These are phyloP conservation scores for Sphaerulina vaccinii DNA, from an alignment of 2,329 filamentous ascomycete species.

Conservation along the genomic window DNA sequence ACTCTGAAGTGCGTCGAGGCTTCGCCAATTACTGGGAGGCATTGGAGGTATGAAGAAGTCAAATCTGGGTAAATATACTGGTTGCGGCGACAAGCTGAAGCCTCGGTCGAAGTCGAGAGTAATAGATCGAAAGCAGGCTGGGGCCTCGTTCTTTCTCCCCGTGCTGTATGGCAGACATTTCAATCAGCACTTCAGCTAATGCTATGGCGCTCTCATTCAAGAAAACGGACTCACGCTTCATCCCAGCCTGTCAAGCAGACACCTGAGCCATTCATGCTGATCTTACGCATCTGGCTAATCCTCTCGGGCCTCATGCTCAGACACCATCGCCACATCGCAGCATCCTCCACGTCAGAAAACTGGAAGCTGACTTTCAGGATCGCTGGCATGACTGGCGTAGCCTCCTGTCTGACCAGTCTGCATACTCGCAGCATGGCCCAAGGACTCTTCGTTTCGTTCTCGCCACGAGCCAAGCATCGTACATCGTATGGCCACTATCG, in stretches of 20 bases:
- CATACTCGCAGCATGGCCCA: background rate
- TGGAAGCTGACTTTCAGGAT: background rate
- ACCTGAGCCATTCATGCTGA: background rate
- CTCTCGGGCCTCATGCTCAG: background rate
- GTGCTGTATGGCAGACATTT: background rate
- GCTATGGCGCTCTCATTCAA: background rate
- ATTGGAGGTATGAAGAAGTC: background rate
- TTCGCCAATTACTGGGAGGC: background rate
- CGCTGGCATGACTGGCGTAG: background rate
- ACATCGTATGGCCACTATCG: slow-evolving; percentile 2
- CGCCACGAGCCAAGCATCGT: background rate
- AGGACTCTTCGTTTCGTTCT: background rate
- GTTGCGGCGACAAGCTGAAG: background rate
- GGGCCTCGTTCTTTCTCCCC: background rate
- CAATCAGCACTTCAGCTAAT: background rate
- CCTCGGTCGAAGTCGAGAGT: background rate
- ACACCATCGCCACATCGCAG: background rate
- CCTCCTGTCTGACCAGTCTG: background rate
- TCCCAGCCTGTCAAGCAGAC: slow-evolving; percentile 9
- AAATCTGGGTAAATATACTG: too few species aligned
- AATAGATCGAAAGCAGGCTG: background rate
- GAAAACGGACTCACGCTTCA: background rate
- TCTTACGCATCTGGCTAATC: slow-evolving; percentile 1
- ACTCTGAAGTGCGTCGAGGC: background rate
- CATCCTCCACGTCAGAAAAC: background rate